These are phyloP conservation scores for Ammopiptanthus mongolicus DNA, from an alignment of 306 rosid species.

Conservation along the genomic window DNA sequence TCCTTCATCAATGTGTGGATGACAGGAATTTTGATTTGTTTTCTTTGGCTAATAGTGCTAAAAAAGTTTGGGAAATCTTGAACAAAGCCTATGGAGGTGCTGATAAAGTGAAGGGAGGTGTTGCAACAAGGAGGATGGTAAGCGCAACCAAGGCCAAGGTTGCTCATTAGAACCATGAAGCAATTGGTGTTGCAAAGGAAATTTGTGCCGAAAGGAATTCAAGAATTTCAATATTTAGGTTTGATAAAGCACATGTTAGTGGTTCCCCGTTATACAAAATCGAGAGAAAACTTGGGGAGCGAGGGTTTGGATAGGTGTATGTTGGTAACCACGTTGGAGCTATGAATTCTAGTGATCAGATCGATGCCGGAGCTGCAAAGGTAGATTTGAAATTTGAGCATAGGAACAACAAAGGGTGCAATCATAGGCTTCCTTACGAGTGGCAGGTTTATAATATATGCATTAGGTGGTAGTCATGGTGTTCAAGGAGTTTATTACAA, in stretches of 20 bases:
- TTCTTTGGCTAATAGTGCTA: too few species aligned
- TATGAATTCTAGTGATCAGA: constrained; percentile 41
- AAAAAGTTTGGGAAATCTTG: too few species aligned
- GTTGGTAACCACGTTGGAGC: constrained; percentile 57
- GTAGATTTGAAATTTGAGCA: constrained; percentile 80
- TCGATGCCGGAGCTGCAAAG: constrained; percentile 62
- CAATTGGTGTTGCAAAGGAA: too few species aligned
- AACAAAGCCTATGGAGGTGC: too few species aligned
- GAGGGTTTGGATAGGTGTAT: constrained; percentile 81
- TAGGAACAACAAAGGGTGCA: constrained; percentile 68
- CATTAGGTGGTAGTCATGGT: constrained; percentile 92
- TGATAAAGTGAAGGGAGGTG: too few species aligned
- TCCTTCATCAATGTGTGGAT: too few species aligned
- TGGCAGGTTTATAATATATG: constrained; percentile 73
- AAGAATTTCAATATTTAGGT: too few species aligned
- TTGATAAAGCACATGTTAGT: constrained; percentile 63
- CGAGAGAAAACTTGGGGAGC: constrained; percentile 65
- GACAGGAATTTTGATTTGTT: too few species aligned
- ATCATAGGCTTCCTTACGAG: constrained; percentile 63
- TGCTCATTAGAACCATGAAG: too few species aligned
- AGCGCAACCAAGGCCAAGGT: too few species aligned
- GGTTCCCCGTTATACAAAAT: constrained; percentile 63
- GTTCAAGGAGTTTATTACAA: constrained; percentile 87
- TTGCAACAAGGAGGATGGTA: too few species aligned
- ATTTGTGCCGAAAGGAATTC: too few species aligned